Evolutionary conservation across 1,139 yeast species (phyloP).

Genomic region (Candida neerlandica): DNA sequence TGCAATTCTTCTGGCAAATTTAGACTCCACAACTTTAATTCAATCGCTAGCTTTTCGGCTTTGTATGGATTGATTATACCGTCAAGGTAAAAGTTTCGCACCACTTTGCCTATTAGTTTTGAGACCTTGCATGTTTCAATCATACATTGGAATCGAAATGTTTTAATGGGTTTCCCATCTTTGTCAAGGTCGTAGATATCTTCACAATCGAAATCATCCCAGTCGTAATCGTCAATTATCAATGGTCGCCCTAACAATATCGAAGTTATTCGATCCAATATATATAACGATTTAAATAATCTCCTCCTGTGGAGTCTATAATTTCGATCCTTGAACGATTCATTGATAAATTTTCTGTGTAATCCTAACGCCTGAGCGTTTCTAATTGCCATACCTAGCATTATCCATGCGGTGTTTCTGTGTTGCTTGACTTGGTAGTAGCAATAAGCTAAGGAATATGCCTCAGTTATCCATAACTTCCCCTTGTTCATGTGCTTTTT

Average conservation of each 20-base stretch:
- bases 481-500: slow-evolving; percentile 15
- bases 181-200: slow-evolving; percentile 14
- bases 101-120: slow-evolving; percentile 32
- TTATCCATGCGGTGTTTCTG: slow-evolving; percentile 42
- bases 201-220: slow-evolving; percentile 35
- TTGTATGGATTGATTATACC: slow-evolving; percentile 33
- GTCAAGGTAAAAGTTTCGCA: slow-evolving; percentile 24
- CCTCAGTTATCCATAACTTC: slow-evolving; percentile 44
- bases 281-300: slow-evolving; percentile 41
- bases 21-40: slow-evolving; percentile 37
- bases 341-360: slow-evolving; percentile 17
- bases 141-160: slow-evolving; percentile 11
- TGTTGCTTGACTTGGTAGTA: slow-evolving; percentile 40
- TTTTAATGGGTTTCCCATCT: slow-evolving; percentile 10
- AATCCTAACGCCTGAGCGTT: slow-evolving; percentile 20
- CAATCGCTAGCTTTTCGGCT: slow-evolving; percentile 39
- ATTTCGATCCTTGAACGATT: slow-evolving; percentile 15
- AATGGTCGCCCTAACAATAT: slow-evolving; percentile 44
- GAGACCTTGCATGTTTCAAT: slow-evolving; percentile 15
- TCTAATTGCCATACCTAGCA: slow-evolving; percentile 18
- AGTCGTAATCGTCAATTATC: slow-evolving; percentile 39
- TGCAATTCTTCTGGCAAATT: slow-evolving; percentile 29
- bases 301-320: slow-evolving; percentile 28
- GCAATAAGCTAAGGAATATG: slow-evolving; percentile 36
- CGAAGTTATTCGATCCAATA: slow-evolving; percentile 42